Conservation (phyloP, 495 filamentous ascomycete species). For the Trypethelium eluteriae region DNA sequence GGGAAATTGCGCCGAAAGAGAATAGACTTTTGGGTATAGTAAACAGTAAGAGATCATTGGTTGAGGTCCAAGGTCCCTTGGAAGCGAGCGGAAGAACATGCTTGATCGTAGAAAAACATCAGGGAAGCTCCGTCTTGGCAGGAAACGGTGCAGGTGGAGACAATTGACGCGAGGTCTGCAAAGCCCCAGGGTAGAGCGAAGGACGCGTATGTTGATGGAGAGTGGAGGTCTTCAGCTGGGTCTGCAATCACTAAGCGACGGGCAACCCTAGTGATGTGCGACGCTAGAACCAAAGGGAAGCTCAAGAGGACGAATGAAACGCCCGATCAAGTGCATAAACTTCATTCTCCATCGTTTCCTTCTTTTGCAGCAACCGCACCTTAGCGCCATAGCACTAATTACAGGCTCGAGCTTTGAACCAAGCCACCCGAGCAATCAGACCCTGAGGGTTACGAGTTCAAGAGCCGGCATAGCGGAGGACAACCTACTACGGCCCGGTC, state of each 20-base stretch:
- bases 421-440: not conserved
- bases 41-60: not conserved
- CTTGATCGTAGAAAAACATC: not conserved
- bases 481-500: not conserved
- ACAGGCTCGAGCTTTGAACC: too few species aligned
- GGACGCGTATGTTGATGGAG: not conserved
- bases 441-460: not conserved
- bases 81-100: too few species aligned
- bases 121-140: constrained; percentile 8
- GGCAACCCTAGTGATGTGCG: too few species aligned
- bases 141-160: not conserved
- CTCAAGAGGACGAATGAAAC: not conserved
- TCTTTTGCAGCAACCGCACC: too few species aligned
- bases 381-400: too few species aligned
- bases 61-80: not conserved
- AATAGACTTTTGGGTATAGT: not conserved
- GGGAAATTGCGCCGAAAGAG: not conserved
- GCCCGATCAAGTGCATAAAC: too few species aligned
- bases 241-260: not conserved
- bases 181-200: not conserved
- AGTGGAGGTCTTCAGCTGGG: not conserved
- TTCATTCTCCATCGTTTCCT: too few species aligned
- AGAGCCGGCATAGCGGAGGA: not conserved
- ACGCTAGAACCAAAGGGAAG: not conserved
- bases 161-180: not conserved